Base-by-base conservation (phyloP, 164 flowering plant species). In the Hamamelis virginiana region DNA sequence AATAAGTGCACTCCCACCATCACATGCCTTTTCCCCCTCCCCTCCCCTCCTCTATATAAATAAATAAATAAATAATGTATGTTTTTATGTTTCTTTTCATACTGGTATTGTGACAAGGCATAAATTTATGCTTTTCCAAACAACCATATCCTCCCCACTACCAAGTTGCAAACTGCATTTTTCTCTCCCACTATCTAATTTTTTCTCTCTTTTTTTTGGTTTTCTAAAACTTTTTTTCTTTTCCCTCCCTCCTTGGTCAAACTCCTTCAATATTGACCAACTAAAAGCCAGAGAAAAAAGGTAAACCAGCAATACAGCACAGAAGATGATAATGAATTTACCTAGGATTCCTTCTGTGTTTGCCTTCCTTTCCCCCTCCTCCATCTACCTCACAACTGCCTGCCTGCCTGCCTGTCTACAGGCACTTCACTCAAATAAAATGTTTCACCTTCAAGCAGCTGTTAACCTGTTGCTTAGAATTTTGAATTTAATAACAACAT, bases 231-330 rank as follows among this genome's bases (percentile, higher is more conserved):
- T n/a, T n/a, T n/a, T n/a, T n/a, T n/a, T n/a, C n/a, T n/a, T n/a
- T n/a, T n/a, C n/a, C n/a, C n/a, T n/a, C n/a, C n/a, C n/a, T n/a
- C 41, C 41, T 22, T 45, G 71, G 71, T 68, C 71, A 68, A 68
- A 58, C 62, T 8, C 26, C 45, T 47, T 47, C 25, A 9, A 9
- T 59, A 45, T 59, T 68, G 63, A 68, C 64, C 38, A 59, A 25
- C 55, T 19, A 59, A 56, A 68, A 59, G 18, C 41, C 26, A 19
- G 5, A 12, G n/a, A 45, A 22, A 68, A 59, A 15, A 8, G 22
- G 21, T 15, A 18, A 43, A 28, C 44, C 8, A 26, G 19, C 41
- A 22, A 50, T n/a, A 12, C n/a, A n/a, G n/a, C n/a, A 57, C 67
- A 65, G 38, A 50, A 10, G 25, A 19, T 27, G 26, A 12, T 48